Evolutionary conservation across 768 basidiomycete species (phyloP), one percentile per base, ranked within the genome.

Genomic region (Boletales sp.): DNA sequence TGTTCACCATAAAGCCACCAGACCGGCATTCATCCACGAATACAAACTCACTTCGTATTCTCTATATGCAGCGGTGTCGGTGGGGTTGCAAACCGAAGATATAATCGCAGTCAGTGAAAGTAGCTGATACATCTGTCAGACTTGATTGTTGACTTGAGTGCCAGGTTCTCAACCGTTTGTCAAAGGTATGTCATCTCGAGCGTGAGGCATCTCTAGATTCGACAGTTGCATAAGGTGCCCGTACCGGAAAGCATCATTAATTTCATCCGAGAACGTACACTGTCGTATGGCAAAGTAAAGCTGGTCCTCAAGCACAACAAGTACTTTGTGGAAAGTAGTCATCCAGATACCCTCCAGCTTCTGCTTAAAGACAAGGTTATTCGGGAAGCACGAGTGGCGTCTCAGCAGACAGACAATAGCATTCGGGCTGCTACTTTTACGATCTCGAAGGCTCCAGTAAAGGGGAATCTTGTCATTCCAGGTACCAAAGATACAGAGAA

Each of bases 21-120:
- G 95, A 76, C 96, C 96, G 46, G 86, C 92, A 42, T 93, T 95
- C 72, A 94, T 98, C 55, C 95, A 99, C 73, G 96, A 98, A 76
- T 99, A 98, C 79, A 93, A 95, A 72, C 83, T 99, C 65, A 98
- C 95, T 50, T 87, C 94, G 40, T 96, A 98, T 70, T 98, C 95
- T 15, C 76, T 99, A 14, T 98, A 99, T 69, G 96, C 96, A 53
- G 96, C 96, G 44, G 95, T 99, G 54, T 97, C 95, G 13, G 96
- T 99, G 53, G 96, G 96, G 28, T 74, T 99, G 28, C 92, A 98
- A 67, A 98, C 96, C 9, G 88, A 95, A 59, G 94, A 98, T 68
- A 98, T 98, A 60, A 96, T 98, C 69, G 93, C 94, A 76, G 95
- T 97, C 59, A 64, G 83, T 79, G 48, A 31, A 10, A 19, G 13